Evolutionary conservation across 2,329 filamentous ascomycete genomes (phyloP).

Genomic region (Pseudomassariella vexata): DNA sequence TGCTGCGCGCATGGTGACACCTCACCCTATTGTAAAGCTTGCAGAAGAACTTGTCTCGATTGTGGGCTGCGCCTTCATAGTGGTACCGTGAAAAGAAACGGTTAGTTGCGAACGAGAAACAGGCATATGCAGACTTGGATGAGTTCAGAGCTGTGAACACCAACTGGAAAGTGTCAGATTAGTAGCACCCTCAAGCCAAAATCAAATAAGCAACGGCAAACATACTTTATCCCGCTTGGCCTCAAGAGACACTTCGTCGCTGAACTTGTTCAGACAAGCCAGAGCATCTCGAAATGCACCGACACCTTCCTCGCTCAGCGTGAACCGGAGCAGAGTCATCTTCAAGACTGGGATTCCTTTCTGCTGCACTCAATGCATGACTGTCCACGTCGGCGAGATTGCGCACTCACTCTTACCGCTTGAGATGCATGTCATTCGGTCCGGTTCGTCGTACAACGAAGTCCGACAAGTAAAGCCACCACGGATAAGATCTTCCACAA

Average conservation of each 20-base stretch:
- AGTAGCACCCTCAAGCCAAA: slow-evolving; percentile 1
- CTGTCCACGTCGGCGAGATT: not conserved
- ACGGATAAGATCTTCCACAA: no score
- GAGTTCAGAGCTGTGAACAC: slow-evolving; percentile 69
- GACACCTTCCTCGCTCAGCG: slow-evolving; percentile 67
- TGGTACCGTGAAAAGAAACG: slow-evolving; percentile 70
- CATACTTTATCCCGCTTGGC: slow-evolving; percentile 61
- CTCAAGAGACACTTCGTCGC: slow-evolving; percentile 72
- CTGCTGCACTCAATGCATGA: no score
- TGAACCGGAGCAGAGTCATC: slow-evolving; percentile 66
- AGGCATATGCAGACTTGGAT: slow-evolving; percentile 76
- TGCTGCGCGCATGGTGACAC: no score
- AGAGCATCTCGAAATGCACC: slow-evolving; percentile 66
- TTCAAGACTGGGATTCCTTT: not conserved
- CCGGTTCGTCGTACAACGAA: no score
- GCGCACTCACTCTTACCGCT: not conserved
- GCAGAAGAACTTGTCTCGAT: slow-evolving; percentile 62
- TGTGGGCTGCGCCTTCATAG: slow-evolving; percentile 49
- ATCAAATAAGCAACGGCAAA: slow-evolving; percentile 10
- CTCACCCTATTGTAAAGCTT: slow-evolving; percentile 65
- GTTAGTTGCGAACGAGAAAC: slow-evolving; percentile 60
- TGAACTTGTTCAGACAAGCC: slow-evolving; percentile 72
- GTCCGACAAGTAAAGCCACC: no score
- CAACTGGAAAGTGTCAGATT: slow-evolving; percentile 41
- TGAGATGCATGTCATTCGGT: no score